Base-by-base conservation (phyloP, 345 rosid genomes). In the Schrenkiella parvula region DNA sequence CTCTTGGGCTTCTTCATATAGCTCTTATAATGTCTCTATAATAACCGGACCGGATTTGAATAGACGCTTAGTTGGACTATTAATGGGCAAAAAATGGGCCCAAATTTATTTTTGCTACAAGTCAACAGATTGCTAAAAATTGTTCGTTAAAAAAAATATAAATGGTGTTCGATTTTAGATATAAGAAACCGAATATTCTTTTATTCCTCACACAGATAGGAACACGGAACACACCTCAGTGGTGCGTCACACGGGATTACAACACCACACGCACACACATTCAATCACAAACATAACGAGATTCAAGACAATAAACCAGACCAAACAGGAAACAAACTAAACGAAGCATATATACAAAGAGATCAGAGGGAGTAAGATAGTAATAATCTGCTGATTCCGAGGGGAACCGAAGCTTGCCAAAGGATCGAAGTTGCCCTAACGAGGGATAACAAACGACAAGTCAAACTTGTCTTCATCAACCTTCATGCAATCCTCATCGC, bases 391-490 rank as follows among this genome's bases (percentile, higher is more conserved):
- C 80, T 70, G 80, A 77, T 77, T 77, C 80, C 80, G 80, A 77
- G 80, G 76, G 80, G 80, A 76, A 76, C 80, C 67, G 71, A 76
- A 77, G 80, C 80, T 77, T 77, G 80, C 80, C 80, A 77, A 77
- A 77, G 80, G 80, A 77, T 77, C 61, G 72, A 77, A 77, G 80
- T 77, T 77, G 80, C 80, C 80, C 80, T 56, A 75, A 56, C 53
- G 75, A 76, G 80, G 75, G 80, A 76, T 70, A 70, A 64, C 31
- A 56, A 70, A 76, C 56, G 80, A 70, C 80, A 64, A 23, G 60
- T 29, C 46, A 26, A 37, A 22, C 68, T 74, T 74, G 78, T 60
- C 78, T 68, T 60, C 78, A 64, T 76, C 76, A 64, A 70, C 80
- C 80, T 76, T 70, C 71, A 64, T 76, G 80, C 80, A 76, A 70